phyloP scores from a whole-genome alignment of 192 early-diverging fungal genomes.

The Chytriomyces hyalinus region DNA sequence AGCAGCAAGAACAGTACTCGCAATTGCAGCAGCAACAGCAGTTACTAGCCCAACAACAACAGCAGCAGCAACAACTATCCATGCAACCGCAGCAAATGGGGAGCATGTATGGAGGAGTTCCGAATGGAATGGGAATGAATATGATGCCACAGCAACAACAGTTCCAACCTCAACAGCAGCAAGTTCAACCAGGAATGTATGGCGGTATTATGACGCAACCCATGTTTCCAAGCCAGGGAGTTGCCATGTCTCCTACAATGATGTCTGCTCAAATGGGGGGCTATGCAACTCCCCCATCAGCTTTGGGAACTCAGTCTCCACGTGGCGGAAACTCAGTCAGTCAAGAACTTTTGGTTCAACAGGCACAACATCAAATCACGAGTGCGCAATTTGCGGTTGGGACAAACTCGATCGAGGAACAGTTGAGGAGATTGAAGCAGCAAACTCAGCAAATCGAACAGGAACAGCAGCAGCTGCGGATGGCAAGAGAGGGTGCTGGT shows the following conservation, averaged over 20 bases:
- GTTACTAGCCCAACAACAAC: constrained; percentile 36
- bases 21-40: constrained; percentile 42
- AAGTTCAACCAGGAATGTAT: background rate
- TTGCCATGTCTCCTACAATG: constrained; percentile 5
- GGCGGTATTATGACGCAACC: background rate
- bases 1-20: constrained; percentile 31
- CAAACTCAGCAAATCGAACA: constrained; percentile 27
- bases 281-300: no score
- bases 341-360: constrained; percentile 21
- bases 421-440: constrained; percentile 30
- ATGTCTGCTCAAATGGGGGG: background rate
- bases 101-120: background rate
- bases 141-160: background rate
- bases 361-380: constrained; percentile 32
- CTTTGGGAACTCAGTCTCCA: background rate
- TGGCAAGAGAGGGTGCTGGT: background rate
- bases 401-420: constrained; percentile 26
- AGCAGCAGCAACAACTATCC: constrained; percentile 35
- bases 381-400: constrained; percentile 13
- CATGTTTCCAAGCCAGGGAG: background rate
- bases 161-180: background rate
- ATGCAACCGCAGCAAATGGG: background rate
- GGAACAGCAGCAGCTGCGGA: constrained; percentile 29
- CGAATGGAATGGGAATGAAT: background rate
- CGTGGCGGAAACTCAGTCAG: constrained; percentile 8